Conservation (phyloP, 345 rosid genomes). For the Lepidium didymum region DNA sequence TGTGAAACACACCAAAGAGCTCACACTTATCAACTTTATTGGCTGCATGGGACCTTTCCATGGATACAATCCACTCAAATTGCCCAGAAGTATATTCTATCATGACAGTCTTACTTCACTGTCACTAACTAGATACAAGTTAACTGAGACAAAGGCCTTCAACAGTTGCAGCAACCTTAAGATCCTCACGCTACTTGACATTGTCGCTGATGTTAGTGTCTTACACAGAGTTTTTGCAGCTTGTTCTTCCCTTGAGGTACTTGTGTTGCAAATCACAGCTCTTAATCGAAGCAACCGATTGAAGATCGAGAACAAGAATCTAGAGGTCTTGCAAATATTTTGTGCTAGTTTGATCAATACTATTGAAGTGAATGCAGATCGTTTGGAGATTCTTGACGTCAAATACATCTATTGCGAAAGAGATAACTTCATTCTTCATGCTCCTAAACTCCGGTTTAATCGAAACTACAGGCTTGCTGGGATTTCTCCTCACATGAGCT, state of each 20-base stretch:
- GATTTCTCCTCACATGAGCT: neutral
- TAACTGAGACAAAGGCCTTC: neutral
- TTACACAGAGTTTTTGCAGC: neutral
- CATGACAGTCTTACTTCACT: neutral
- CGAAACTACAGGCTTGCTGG: neutral
- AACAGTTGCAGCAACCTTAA: neutral
- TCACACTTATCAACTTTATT: neutral
- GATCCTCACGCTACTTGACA: slow-evolving; percentile 2
- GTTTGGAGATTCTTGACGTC: slow-evolving; percentile 9
- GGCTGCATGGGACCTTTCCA: neutral
- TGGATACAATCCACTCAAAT: neutral
- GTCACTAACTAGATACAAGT: neutral
- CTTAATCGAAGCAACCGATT: neutral
- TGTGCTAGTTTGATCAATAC: neutral
- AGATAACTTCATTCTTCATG: neutral
- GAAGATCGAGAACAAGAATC: slow-evolving; percentile 8
- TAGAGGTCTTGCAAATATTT: neutral
- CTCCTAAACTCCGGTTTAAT: neutral
- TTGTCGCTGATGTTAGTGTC: neutral
- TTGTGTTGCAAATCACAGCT: neutral
- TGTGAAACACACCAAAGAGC: neutral
- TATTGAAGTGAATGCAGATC: neutral
- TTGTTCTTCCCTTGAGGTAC: slow-evolving; percentile 17
- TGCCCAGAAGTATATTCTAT: neutral
- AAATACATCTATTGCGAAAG: neutral